Conservation (phyloP, 176 grass and related monocot genomes). For the Zoysia japonica region DNA sequence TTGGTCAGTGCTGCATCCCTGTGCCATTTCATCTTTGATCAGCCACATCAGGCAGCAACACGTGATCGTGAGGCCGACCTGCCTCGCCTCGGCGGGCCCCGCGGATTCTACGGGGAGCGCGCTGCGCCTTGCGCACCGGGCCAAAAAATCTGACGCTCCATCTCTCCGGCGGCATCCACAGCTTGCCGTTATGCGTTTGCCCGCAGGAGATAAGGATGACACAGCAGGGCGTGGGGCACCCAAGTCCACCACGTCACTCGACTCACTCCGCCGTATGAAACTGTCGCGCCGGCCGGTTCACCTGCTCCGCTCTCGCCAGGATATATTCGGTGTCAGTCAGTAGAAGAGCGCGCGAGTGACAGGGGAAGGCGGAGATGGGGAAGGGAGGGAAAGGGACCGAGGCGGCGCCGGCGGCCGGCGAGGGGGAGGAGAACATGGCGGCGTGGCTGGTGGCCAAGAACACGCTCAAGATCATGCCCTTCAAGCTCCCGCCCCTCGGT, state of each 20-base stretch:
- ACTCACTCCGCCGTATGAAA: no score
- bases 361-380: slow-evolving; percentile 50
- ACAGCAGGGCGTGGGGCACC: no score
- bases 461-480: slow-evolving; percentile 94
- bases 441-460: slow-evolving; percentile 86
- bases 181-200: background rate
- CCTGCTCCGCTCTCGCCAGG: background rate
- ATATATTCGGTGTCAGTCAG: no score
- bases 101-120: background rate
- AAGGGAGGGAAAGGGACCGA: slow-evolving; percentile 72
- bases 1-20: background rate
- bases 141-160: background rate
- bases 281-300: background rate
- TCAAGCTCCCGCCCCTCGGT: slow-evolving; percentile 76
- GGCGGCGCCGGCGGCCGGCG: slow-evolving; percentile 37
- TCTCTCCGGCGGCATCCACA: background rate
- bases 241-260: no score
- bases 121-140: background rate
- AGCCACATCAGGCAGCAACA: background rate
- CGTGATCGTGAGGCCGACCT: background rate
- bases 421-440: slow-evolving; percentile 88
- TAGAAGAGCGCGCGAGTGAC: no score
- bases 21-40: no score
- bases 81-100: background rate
- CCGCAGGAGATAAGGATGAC: no score